Evolutionary conservation across 352 stramenopile species (phyloP).

Genomic region (Phytophthora constricta): DNA sequence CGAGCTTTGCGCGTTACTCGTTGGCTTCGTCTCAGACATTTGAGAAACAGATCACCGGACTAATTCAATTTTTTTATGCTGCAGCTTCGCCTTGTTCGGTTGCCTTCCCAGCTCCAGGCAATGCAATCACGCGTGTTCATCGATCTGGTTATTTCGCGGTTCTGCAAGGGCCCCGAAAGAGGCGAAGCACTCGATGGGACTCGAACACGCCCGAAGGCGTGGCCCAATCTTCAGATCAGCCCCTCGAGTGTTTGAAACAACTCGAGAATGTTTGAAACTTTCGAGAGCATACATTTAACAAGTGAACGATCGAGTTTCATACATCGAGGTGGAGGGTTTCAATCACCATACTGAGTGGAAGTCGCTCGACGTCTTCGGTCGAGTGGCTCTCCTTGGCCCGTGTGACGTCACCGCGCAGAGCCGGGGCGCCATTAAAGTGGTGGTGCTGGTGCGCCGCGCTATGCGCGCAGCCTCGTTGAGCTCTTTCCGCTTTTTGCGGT

Average conservation of each 20-base stretch:
- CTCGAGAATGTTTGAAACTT: too few species aligned
- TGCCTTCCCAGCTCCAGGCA: too few species aligned
- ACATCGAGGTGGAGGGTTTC: background rate
- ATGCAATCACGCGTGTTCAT: too few species aligned
- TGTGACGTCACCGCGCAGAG: constrained; percentile 25
- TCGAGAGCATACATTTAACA: constrained; percentile 24
- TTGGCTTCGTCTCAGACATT: too few species aligned
- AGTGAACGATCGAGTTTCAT: constrained; percentile 14
- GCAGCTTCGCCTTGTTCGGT: too few species aligned
- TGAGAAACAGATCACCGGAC: too few species aligned
- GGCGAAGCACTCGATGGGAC: too few species aligned
- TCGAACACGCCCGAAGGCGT: constrained; percentile 26
- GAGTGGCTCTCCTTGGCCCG: constrained; percentile 21
- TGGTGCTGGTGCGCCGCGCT: constrained; percentile 61
- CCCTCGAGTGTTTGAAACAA: too few species aligned
- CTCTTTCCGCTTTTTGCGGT: constrained; percentile 79
- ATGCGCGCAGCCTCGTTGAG: constrained; percentile 38
- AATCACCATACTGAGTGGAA: background rate
- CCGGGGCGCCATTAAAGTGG: constrained; percentile 40
- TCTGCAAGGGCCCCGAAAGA: too few species aligned
- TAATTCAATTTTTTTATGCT: too few species aligned
- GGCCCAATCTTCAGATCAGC: constrained; percentile 9
- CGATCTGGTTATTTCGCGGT: too few species aligned
- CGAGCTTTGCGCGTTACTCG: too few species aligned
- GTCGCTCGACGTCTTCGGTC: background rate